Evolutionary conservation across 345 rosid genomes (phyloP).

Genomic region (Brassica incana): DNA sequence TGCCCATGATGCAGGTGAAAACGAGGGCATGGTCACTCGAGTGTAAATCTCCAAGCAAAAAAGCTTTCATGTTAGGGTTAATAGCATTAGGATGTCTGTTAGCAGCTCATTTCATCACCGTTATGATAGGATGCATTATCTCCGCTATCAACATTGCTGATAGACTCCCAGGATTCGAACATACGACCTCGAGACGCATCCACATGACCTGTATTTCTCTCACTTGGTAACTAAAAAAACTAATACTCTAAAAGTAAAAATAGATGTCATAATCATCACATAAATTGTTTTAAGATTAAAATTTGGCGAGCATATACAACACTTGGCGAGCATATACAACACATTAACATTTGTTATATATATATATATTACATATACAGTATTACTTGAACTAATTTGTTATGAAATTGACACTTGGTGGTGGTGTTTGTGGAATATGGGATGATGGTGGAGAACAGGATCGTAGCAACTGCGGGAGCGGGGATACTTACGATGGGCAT

Average conservation of each 20-base stretch:
- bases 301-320: neutral
- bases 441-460: conserved; percentile 1
- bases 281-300: neutral
- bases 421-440: neutral
- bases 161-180: too few species aligned
- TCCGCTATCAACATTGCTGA: neutral
- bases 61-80: conserved; percentile 23
- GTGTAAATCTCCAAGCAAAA: conserved; percentile 35
- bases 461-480: neutral
- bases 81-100: conserved; percentile 16
- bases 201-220: neutral
- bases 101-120: conserved; percentile 17
- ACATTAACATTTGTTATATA: neutral
- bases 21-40: neutral
- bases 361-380: too few species aligned
- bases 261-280: neutral
- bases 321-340: too few species aligned
- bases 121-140: conserved; percentile 13
- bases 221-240: conserved; percentile 10
- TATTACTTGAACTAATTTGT: neutral
- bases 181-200: neutral
- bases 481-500: conserved; percentile 11
- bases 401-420: neutral
- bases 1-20: conserved; percentile 26
- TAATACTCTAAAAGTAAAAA: neutral